phyloP scores from a whole-genome alignment of 345 rosid genomes.

The Toxicodendron radicans region DNA sequence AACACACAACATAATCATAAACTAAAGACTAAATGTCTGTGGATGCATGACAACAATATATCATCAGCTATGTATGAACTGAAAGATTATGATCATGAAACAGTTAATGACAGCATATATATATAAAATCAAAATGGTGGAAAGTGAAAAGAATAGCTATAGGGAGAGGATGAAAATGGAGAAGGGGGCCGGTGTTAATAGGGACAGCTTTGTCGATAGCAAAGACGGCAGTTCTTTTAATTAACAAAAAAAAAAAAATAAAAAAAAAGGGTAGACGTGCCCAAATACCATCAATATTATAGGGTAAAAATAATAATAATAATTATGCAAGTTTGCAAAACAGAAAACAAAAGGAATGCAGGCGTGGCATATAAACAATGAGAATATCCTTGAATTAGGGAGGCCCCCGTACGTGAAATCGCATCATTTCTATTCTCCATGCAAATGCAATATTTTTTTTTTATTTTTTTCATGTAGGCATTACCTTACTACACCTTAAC shows the following conservation, averaged over 20 bases:
- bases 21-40: constrained; percentile 36
- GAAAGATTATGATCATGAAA: not conserved
- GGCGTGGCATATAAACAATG: constrained; percentile 73
- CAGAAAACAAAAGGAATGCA: constrained; percentile 34
- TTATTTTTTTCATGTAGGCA: too few relatives aligned
- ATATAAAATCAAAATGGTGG: too few relatives aligned
- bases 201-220: constrained; percentile 38
- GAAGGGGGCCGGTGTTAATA: constrained; percentile 10
- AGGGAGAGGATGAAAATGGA: constrained; percentile 6
- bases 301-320: constrained; percentile 36
- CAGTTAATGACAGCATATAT: not conserved
- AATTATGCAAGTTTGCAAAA: constrained; percentile 21
- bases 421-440: constrained; percentile 61
- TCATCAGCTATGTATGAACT: constrained; percentile 20
- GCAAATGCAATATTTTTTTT: too few relatives aligned
- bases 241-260: too few relatives aligned
- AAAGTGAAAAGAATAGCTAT: constrained; percentile 21
- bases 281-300: constrained; percentile 40
- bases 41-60: constrained; percentile 28
- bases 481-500: too few relatives aligned
- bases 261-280: constrained; percentile 45
- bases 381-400: constrained; percentile 53
- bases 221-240: constrained; percentile 29
- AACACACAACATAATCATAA: constrained; percentile 43
- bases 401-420: constrained; percentile 39